phyloP scores from a whole-genome alignment of 208 protist genomes.

The Wallacemonas sp. region DNA sequence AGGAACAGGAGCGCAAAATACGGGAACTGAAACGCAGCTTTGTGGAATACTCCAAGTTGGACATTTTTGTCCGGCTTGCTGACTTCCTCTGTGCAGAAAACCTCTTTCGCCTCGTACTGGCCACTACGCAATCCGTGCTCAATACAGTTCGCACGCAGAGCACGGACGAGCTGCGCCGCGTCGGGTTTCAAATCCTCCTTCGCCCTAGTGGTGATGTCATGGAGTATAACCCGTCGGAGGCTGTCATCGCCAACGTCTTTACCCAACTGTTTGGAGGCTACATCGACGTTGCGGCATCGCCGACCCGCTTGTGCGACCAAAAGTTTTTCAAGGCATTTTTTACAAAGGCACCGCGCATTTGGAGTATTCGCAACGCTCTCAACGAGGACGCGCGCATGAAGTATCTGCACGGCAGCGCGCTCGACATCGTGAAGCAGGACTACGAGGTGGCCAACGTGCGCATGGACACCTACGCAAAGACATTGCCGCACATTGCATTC shows the following conservation, averaged over 20 bases:
- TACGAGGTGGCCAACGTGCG: slow-evolving; percentile 80
- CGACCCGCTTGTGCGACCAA: slow-evolving; percentile 72
- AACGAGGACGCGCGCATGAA: slow-evolving; percentile 61
- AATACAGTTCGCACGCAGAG: slow-evolving; percentile 69
- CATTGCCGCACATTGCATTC: slow-evolving; percentile 86
- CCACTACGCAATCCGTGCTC: slow-evolving; percentile 56
- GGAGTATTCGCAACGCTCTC: slow-evolving; percentile 70
- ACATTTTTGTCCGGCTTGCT: slow-evolving; percentile 86
- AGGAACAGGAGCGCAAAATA: slow-evolving; percentile 81
- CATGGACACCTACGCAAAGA: slow-evolving; percentile 76
- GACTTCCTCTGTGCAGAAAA: slow-evolving; percentile 88
- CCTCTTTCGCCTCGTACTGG: slow-evolving; percentile 73
- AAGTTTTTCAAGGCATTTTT: slow-evolving; percentile 83
- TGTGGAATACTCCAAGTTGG: slow-evolving; percentile 89
- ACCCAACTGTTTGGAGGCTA: slow-evolving; percentile 64
- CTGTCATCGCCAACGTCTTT: slow-evolving; percentile 53
- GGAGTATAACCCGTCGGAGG: slow-evolving; percentile 74
- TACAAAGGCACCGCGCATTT: slow-evolving; percentile 66
- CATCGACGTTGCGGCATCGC: slow-evolving; percentile 52
- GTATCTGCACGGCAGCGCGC: slow-evolving; percentile 50
- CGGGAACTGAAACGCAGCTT: slow-evolving; percentile 91
- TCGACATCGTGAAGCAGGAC: slow-evolving; percentile 71
- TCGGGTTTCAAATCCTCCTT: slow-evolving; percentile 90
- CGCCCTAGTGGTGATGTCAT: slow-evolving; percentile 61
- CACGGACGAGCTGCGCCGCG: slow-evolving; percentile 58